Percentiles rank a stretch among this genome's conserved stretches.
These are phyloP conservation scores for Fagopyrum esculentum DNA, from an alignment of 148 eudicot species.

Conservation along the genomic window DNA sequence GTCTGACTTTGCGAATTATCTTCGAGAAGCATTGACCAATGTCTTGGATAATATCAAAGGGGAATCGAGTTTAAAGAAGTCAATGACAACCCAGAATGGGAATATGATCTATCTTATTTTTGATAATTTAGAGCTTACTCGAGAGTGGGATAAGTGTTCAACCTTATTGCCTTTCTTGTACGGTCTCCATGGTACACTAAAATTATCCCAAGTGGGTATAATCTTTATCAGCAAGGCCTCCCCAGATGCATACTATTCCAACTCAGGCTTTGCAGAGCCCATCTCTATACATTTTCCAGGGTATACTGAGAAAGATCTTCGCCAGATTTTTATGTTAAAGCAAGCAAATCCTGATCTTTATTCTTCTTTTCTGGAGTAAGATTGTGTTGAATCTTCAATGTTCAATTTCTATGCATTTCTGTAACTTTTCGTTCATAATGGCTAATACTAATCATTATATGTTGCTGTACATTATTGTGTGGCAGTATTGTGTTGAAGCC, in stretches of 20 bases:
- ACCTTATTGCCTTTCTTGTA: slow-evolving; percentile 64
- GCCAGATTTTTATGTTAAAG: slow-evolving; percentile 58
- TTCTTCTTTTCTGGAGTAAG: slow-evolving; percentile 91
- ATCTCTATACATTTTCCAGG: slow-evolving; percentile 69
- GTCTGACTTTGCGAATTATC: slow-evolving; percentile 67
- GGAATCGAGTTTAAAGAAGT: slow-evolving; percentile 36
- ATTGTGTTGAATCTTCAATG: slow-evolving; percentile 5
- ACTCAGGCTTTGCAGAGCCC: slow-evolving; percentile 74
- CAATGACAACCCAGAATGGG: slow-evolving; percentile 34
- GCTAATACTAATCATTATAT: not conserved
- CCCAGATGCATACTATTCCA: slow-evolving; percentile 68
- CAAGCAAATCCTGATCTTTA: slow-evolving; percentile 52
- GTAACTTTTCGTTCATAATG: not conserved
- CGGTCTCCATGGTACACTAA: slow-evolving; percentile 55
- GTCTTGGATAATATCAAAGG: slow-evolving; percentile 48
- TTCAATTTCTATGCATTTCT: not conserved
- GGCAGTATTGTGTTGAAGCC: slow-evolving; percentile 69
- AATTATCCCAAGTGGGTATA: slow-evolving; percentile 68
- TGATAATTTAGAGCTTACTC: slow-evolving; percentile 68
- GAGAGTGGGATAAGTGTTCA: slow-evolving; percentile 83
- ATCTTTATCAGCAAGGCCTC: slow-evolving; percentile 73
- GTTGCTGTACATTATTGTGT: slow-evolving; percentile 9
- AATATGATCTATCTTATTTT: slow-evolving; percentile 72
- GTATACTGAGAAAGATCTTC: slow-evolving; percentile 73
- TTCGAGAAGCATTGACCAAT: slow-evolving; percentile 49